phyloP scores from a whole-genome alignment of 352 stramenopile genomes.

The Phytophthora niederhauseri region DNA sequence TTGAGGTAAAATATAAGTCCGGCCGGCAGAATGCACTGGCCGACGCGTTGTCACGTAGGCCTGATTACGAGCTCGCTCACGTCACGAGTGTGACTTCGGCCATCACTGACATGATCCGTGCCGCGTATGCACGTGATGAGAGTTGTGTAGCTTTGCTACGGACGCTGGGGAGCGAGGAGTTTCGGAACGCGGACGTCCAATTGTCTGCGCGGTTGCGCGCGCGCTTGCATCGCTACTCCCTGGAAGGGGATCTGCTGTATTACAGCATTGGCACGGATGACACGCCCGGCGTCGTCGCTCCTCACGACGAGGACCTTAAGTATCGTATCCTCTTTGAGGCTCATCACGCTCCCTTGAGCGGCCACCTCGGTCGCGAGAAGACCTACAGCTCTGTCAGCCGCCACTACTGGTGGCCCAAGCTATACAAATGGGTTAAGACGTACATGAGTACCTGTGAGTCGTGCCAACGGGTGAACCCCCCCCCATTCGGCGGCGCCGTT shows the following conservation, averaged over 20 bases:
- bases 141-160: constrained; percentile 1
- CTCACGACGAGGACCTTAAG: constrained; percentile 24
- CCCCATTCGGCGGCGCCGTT: constrained; percentile 8
- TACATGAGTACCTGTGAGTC: constrained; percentile 30
- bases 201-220: background rate
- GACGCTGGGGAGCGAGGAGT: background rate
- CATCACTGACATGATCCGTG: constrained; percentile 4
- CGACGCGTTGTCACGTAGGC: constrained; percentile 22
- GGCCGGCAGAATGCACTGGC: constrained; percentile 25
- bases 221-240: constrained; percentile 1
- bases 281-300: constrained; percentile 5
- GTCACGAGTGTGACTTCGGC: background rate
- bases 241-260: constrained; percentile 9
- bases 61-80: too few species aligned
- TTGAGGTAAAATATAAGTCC: constrained; percentile 33
- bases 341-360: constrained; percentile 3
- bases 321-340: constrained; percentile 24
- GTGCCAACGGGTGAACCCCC: constrained; percentile 25
- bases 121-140: background rate
- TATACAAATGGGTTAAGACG: constrained; percentile 2
- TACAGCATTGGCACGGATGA: constrained; percentile 11
- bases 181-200: background rate
- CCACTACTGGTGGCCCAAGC: constrained; percentile 23
- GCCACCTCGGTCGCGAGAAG: constrained; percentile 30
- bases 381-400: constrained; percentile 2